phyloP scores from a whole-genome alignment of 345 rosid genomes.

The Pseudoturritis turrita region DNA sequence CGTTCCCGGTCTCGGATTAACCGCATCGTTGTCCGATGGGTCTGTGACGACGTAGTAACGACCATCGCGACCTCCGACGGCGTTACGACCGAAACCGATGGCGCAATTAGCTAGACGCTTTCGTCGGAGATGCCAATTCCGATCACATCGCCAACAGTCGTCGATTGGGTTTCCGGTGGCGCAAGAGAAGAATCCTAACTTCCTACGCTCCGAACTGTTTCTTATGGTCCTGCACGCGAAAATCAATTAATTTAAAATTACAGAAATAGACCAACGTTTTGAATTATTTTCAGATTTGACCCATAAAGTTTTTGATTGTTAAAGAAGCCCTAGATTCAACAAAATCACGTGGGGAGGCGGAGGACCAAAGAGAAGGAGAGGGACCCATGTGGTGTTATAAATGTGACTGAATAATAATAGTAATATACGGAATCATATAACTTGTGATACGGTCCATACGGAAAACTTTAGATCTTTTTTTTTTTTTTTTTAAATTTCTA shows the following conservation, averaged over 20 bases:
- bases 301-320: neutral
- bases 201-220: slow-evolving; percentile 72
- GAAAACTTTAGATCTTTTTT: slow-evolving; percentile 1
- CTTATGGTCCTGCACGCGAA: slow-evolving; percentile 47
- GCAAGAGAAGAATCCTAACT: slow-evolving; percentile 57
- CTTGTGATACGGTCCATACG: slow-evolving; percentile 32
- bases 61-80: slow-evolving; percentile 78
- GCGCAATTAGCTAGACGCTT: slow-evolving; percentile 63
- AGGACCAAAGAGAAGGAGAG: neutral
- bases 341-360: slow-evolving; percentile 20
- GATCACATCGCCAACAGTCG: slow-evolving; percentile 82
- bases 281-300: neutral
- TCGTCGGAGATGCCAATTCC: slow-evolving; percentile 46
- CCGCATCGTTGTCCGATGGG: slow-evolving; percentile 49
- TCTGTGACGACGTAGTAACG: slow-evolving; percentile 58
- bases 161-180: slow-evolving; percentile 77
- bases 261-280: neutral
- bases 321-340: neutral
- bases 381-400: slow-evolving; percentile 24
- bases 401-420: neutral
- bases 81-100: slow-evolving; percentile 76
- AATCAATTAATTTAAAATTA: neutral
- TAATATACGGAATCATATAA: slow-evolving; percentile 10
- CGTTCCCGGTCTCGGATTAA: slow-evolving; percentile 72
- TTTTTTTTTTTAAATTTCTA: neutral